These are phyloP conservation scores for Fusarium annulatum DNA, from an alignment of 2,329 filamentous ascomycete species.

Conservation along the genomic window DNA sequence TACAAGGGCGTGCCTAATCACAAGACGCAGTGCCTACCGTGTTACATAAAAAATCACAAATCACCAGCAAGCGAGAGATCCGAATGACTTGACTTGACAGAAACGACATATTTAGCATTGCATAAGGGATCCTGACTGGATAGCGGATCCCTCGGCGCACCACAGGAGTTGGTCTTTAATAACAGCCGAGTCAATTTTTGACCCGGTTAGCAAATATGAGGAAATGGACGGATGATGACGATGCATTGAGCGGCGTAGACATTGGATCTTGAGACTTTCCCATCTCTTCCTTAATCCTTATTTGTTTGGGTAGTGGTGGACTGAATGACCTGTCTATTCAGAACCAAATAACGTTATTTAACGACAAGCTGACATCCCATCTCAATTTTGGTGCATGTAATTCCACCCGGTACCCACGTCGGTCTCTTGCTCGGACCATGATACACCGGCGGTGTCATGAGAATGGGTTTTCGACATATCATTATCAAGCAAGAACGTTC, in stretches of 20 bases:
- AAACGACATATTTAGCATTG: constrained; percentile 34
- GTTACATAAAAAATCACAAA: constrained; percentile 44
- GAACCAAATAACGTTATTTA: constrained; percentile 11
- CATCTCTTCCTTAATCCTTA: constrained; percentile 14
- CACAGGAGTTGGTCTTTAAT: constrained; percentile 31
- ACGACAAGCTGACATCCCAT: constrained; percentile 29
- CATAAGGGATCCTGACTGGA: constrained; percentile 37
- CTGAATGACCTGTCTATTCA: constrained; percentile 30
- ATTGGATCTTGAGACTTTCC: not conserved
- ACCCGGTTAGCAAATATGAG: constrained; percentile 30
- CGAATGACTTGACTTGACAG: constrained; percentile 4
- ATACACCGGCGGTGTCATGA: not conserved
- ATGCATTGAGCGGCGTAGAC: constrained; percentile 41
- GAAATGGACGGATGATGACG: constrained; percentile 22
- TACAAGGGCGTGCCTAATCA: constrained; percentile 17
- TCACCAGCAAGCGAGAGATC: constrained; percentile 8
- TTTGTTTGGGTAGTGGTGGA: constrained; percentile 26
- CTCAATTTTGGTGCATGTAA: constrained; percentile 7
- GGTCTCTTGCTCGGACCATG: not conserved
- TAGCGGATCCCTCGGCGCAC: constrained; percentile 39
- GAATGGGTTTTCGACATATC: not conserved
- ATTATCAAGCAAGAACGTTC: constrained; percentile 19
- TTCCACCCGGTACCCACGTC: not conserved
- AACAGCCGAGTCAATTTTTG: constrained; percentile 31
- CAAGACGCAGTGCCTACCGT: constrained; percentile 48